Base-by-base conservation (phyloP, 1,139 yeast species). In the Taphrina communis region DNA sequence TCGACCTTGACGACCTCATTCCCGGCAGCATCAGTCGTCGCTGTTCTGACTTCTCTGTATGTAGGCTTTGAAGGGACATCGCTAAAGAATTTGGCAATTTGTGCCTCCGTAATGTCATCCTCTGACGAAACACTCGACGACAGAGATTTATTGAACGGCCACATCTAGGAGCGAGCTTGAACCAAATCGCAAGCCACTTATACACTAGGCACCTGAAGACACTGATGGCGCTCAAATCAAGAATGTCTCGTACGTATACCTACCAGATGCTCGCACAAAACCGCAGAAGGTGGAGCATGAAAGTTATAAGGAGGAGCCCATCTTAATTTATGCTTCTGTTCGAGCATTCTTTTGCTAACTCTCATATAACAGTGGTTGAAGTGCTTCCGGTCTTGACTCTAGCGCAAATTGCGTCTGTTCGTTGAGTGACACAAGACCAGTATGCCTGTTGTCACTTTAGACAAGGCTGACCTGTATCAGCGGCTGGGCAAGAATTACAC, bases 371-470 rank as follows among this genome's bases (percentile, higher is more conserved):
- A 25, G 31, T 2, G 4, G 2, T 25, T 25, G 31, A 25, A 25
- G 31, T 25, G 31, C 4, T 25, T 25, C 4, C 2, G 31, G 31
- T 2, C 31, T 25, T 25, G 31, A 2, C 31, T 25, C 4, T 4
- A 25, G 31, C 31, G 31, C 31, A 25, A 25, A 4, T 4, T 25
- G 31, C 31, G 31, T 25, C 4, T 25, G 31, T 25, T 4, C 31
- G 31, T 25, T 25, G 31, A 2, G 31, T 25, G 31, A 25, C 31
- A 25, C 31, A 4, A 25, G 17, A 25, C 31, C 31, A 25, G 31
- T 63, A 94, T 94, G 99, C 99, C 99, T 80, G 95, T 99, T 78
- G 85, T 94, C 76, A 85, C 97, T 51, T 97, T 94, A 72, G 97
- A 94, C 79, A 93, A 95, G 80, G 90, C 88, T 77, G 98, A 93